These are phyloP conservation scores for Mrakia gelida DNA, from an alignment of 768 basidiomycete genomes.

Conservation along the genomic window DNA sequence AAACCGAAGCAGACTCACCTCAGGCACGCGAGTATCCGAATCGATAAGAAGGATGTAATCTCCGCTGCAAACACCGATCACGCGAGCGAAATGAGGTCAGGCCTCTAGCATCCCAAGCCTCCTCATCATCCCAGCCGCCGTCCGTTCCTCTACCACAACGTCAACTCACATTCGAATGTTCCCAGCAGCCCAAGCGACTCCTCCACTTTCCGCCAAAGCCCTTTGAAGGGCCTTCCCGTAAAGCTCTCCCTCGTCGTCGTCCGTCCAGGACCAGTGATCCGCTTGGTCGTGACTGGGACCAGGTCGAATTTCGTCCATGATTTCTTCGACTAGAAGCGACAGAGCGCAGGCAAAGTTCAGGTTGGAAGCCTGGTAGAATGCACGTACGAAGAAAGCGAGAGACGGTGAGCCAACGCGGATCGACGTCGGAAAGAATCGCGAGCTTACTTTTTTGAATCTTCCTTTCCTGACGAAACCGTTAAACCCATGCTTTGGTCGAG, in stretches of 20 bases:
- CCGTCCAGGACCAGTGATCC: conserved; percentile 56
- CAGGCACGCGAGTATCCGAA: conserved; percentile 24
- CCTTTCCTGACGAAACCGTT: conserved; percentile 76
- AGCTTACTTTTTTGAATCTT: conserved; percentile 70
- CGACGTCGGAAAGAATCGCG: not conserved
- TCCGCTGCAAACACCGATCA: conserved; percentile 44
- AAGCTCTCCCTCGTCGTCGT: conserved; percentile 61
- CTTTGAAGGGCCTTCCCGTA: conserved; percentile 65
- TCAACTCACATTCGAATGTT: conserved; percentile 54
- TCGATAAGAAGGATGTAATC: conserved; percentile 33
- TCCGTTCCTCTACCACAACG: too few relatives aligned
- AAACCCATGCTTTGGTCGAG: conserved; percentile 66
- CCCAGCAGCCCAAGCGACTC: conserved; percentile 66
- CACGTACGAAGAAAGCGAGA: not conserved
- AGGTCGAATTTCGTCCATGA: conserved; percentile 51
- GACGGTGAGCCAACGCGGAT: not conserved
- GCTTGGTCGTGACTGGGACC: conserved; percentile 45
- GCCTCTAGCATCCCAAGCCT: too few relatives aligned
- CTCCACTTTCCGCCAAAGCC: conserved; percentile 65
- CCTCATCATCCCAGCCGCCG: too few relatives aligned
- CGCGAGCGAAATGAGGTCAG: too few relatives aligned
- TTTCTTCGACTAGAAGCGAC: conserved; percentile 58
- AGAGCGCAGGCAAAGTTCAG: conserved; percentile 76
- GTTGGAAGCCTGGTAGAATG: conserved; percentile 57
- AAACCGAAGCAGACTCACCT: not conserved